These are phyloP conservation scores for Ophiobolus disseminans DNA, from an alignment of 2,329 filamentous ascomycete genomes.

Conservation along the genomic window DNA sequence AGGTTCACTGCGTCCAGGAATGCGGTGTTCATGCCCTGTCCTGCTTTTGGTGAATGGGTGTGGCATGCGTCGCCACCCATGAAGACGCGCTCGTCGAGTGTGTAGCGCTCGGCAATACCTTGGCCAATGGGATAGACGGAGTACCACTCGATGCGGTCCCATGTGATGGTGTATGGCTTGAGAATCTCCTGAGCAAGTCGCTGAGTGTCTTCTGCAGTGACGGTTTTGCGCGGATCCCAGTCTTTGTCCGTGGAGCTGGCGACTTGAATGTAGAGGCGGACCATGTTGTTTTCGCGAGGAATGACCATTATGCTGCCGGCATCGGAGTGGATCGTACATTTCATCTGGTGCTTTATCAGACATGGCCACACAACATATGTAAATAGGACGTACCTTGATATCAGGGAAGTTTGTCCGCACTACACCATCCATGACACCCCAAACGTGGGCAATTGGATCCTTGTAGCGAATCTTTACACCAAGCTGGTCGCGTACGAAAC, in stretches of 20 bases:
- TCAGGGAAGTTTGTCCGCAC: conserved; percentile 69
- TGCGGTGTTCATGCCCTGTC: conserved; percentile 69
- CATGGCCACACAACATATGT: not conserved
- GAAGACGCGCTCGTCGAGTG: conserved; percentile 69
- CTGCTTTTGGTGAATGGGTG: conserved; percentile 69
- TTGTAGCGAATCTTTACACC: conserved; percentile 71
- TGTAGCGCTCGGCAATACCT: conserved; percentile 70
- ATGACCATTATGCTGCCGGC: conserved; percentile 71
- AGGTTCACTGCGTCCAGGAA: conserved; percentile 78
- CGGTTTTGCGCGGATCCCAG: conserved; percentile 67
- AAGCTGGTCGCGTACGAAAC: conserved; percentile 67
- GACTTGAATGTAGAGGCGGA: conserved; percentile 65
- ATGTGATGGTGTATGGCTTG: conserved; percentile 66
- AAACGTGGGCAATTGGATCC: conserved; percentile 69
- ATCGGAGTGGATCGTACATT: conserved; percentile 72
- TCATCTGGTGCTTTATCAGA: conserved; percentile 57
- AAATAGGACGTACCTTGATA: conserved; percentile 57
- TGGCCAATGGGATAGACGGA: conserved; percentile 72
- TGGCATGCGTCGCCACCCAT: conserved; percentile 72
- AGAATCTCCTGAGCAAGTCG: conserved; percentile 64
- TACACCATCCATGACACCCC: conserved; percentile 72
- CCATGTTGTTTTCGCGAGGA: conserved; percentile 61
- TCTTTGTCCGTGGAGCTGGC: conserved; percentile 67
- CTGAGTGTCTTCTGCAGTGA: conserved; percentile 66
- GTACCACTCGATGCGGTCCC: conserved; percentile 71